Evolutionary conservation across 1,139 yeast genomes (phyloP).

Genomic region (Entelexis sorbosivorans): DNA sequence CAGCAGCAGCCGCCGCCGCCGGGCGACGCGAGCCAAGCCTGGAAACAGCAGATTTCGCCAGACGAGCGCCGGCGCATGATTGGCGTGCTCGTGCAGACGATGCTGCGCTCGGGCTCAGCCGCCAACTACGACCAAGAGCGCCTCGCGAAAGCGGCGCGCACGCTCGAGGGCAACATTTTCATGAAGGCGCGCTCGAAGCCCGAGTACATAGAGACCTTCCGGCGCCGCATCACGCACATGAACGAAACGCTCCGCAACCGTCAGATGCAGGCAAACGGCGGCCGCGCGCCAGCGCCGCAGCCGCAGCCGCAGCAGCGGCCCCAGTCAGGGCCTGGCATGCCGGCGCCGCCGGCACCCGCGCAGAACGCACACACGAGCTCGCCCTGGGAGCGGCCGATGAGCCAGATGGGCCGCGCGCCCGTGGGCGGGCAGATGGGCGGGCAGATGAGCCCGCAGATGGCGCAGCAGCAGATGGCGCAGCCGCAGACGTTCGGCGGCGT

Average conservation of each 20-base stretch:
- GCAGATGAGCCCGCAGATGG: slow-evolving; percentile 15
- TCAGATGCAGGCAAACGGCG: slow-evolving; percentile 1
- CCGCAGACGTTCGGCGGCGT: background rate
- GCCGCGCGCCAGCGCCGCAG: background rate
- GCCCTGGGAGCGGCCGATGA: slow-evolving; percentile 3
- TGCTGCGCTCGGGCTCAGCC: slow-evolving; percentile 7
- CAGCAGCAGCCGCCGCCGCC: background rate
- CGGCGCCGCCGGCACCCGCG: background rate
- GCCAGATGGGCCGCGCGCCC: slow-evolving; percentile 7
- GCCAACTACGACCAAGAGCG: slow-evolving; percentile 22
- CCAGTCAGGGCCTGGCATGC: background rate
- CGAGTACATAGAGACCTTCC: slow-evolving; percentile 13
- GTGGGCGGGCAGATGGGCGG: background rate
- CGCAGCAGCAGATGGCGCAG: slow-evolving; percentile 6
- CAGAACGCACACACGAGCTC: background rate
- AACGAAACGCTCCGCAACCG: background rate
- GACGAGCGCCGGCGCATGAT: slow-evolving; percentile 18
- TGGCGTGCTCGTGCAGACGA: slow-evolving; percentile 11
- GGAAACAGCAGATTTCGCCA: slow-evolving; percentile 16
- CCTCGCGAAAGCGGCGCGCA: slow-evolving; percentile 27
- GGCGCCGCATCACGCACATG: background rate
- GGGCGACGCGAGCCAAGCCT: background rate
- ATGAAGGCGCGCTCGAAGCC: slow-evolving; percentile 25
- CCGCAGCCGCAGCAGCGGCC: background rate
- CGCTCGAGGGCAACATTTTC: slow-evolving; percentile 27